Base-by-base conservation (phyloP, 2,329 filamentous ascomycete species). In the Sarocladium kiliense region DNA sequence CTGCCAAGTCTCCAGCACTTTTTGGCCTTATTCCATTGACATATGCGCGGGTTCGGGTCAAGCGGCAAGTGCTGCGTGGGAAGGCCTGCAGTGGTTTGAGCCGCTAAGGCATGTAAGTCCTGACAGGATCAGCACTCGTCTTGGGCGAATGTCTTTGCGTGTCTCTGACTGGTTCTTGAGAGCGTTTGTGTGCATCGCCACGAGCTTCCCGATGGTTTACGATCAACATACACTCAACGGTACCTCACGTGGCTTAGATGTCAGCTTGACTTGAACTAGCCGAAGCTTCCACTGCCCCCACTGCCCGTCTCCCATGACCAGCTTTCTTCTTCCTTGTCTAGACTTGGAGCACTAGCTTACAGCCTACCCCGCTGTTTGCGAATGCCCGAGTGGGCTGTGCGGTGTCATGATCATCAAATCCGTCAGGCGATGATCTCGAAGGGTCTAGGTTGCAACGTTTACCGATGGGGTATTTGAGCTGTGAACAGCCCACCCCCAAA, bases 341-440 rank as follows among this genome's bases (percentile, higher is more conserved):
- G 23, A 47, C n/a, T 30, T 23, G 30, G 23, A 34, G 47, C 27
- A 18, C 27, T 51, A 51, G 47, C 30, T 27, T 36, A 16, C 25
- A n/a, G 18, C 10, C 44, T 47, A 47, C 47, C 47, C 47, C 47
- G 47, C 47, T 51, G 44, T 47, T 47, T 47, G 44, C 44, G 7
- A 47, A n/a, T 47, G 44, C 44, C 44, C 44, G 21, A 47, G 44
- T 47, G 44, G 44, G 44, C 44, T 47, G 44, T 47, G 44, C 25
- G 41, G 11, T 44, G 18, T 6, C 25, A 47, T 25, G 41, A 47
- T 47, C 23, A 27, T 47, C 12, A 27, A 47, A 47, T 3, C 25
- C 14, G 25, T 47, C 44, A 47, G 21, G 23, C 44, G 27, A 27
- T 23, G 44, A 47, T 47, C 44, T 47, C 44, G 44, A 47, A 47